A percentile compares a stretch with the other conserved stretches of the same genome.
Evolutionary conservation across 495 filamentous ascomycete species (phyloP).

Genomic region (Aspergillus nidulans): DNA sequence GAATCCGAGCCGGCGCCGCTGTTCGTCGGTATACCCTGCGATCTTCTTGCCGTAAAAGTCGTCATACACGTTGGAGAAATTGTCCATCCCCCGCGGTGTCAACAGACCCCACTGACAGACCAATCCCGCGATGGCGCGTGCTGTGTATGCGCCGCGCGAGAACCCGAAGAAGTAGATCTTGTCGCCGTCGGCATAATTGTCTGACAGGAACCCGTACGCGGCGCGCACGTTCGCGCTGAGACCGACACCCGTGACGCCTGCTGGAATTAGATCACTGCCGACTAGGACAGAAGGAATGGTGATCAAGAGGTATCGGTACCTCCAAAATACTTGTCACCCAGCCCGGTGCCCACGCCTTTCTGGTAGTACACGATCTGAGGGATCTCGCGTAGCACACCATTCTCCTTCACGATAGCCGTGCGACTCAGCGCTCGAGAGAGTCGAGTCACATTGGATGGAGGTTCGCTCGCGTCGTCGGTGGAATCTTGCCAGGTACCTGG

Average conservation of each 20-base stretch:
- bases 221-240: slow-evolving; percentile 45
- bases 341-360: slow-evolving; percentile 47
- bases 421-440: slow-evolving; percentile 34
- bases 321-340: slow-evolving; percentile 20
- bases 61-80: slow-evolving; percentile 43
- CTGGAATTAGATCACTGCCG: neutral
- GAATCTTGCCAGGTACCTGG: slow-evolving; percentile 42
- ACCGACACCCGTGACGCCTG: slow-evolving; percentile 32
- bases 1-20: slow-evolving; percentile 15
- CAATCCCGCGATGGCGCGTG: slow-evolving; percentile 50
- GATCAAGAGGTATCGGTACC: slow-evolving; percentile 6
- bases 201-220: slow-evolving; percentile 46
- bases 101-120: slow-evolving; percentile 49
- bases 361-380: slow-evolving; percentile 54
- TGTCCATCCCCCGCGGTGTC: slow-evolving; percentile 35
- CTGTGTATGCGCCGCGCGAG: slow-evolving; percentile 57
- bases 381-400: slow-evolving; percentile 21
- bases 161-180: slow-evolving; percentile 59
- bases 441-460: slow-evolving; percentile 45
- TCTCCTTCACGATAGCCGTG: slow-evolving; percentile 17
- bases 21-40: slow-evolving; percentile 22
- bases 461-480: slow-evolving; percentile 22
- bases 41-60: slow-evolving; percentile 39
- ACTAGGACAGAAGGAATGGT: neutral
- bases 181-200: slow-evolving; percentile 51